Base-by-base conservation (phyloP, 768 basidiomycete genomes). In the Suillus cothurnatus region DNA sequence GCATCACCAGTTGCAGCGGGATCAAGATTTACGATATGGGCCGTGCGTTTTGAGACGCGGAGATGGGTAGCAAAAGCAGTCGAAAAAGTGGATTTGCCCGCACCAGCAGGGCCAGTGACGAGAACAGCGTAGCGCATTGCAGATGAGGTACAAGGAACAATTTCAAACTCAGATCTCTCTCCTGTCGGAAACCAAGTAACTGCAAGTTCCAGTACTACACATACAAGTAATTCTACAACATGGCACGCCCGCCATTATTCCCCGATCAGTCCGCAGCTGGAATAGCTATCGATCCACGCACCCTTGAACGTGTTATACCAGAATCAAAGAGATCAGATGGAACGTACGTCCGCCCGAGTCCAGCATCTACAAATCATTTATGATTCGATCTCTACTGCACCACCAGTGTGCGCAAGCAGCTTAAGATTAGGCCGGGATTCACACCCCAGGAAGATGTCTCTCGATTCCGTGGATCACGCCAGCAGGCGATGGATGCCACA, bases 11-110 rank as follows among this genome's bases (percentile, higher is more conserved):
- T 83, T 4, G 97, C 97, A 0, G 97, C 97, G 7, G 97, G 97
- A 78, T 99, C 97, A 67, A 99, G 88, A 78, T 99, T 99, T 76
- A 99, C 93, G 60, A 98, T 88, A 81, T 99, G 96, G 0, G 87
- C 93, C 0, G 89, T 87, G 9, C 97, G 86, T 67, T 88, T 91
- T 58, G 94, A 86, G 2, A 92, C 84, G 64, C 85, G 87, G 6
- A 98, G 87, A 78, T 99, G 97, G 12, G 93, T 95, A 66, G 99
- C 83, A 69, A 98, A 88, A 0, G 95, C 87, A 26, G 85, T 82
- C 70, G 93, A 92, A 73, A 99, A 97, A 0, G 97, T 99, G 0
- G 95, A 94, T 81, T 99, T 99, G 60, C 97, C 97, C 17, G 97
- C 95, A 59, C 97, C 97, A 2, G 97, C 97, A 57, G 97, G 97